Conservation (phyloP, 2,329 filamentous ascomycete genomes). For the Annulohypoxylon truncatum region DNA sequence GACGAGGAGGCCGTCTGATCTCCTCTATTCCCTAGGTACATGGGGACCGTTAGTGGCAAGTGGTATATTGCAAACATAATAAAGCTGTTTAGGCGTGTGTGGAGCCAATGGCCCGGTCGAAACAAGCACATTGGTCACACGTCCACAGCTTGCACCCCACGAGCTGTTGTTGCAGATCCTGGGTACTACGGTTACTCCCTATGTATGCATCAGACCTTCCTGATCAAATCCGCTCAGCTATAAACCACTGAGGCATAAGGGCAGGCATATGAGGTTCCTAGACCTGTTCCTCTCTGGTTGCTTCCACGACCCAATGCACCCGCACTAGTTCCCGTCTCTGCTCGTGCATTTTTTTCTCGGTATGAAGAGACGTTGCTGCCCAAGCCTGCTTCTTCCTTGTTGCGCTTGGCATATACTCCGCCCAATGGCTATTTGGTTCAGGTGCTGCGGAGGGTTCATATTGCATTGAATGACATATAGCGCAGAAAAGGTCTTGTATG, state of each 20-base stretch:
- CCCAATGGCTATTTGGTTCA: conserved; percentile 38
- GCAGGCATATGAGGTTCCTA: conserved; percentile 36
- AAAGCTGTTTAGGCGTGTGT: conserved; percentile 48
- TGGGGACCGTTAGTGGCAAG: conserved; percentile 46
- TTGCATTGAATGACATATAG: conserved; percentile 44
- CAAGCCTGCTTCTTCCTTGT: conserved; percentile 38
- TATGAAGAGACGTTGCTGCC: conserved; percentile 39
- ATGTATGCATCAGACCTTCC: conserved; percentile 39
- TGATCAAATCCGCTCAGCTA: conserved; percentile 40
- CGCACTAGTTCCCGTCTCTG: conserved; percentile 40
- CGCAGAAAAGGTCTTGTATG: conserved; percentile 44
- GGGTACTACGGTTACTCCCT: conserved; percentile 44
- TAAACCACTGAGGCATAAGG: conserved; percentile 39
- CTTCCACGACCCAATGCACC: conserved; percentile 37
- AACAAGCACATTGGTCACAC: conserved; percentile 47
- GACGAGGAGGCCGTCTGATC: conserved; percentile 44
- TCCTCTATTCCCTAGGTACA: conserved; percentile 43
- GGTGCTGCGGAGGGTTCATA: conserved; percentile 40
- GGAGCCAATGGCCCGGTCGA: conserved; percentile 49
- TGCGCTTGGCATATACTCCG: conserved; percentile 36
- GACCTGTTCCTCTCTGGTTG: conserved; percentile 30
- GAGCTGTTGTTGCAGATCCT: conserved; percentile 49
- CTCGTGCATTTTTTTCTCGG: conserved; percentile 35
- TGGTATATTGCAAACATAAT: conserved; percentile 46
- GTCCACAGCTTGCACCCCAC: conserved; percentile 48